A percentile compares a stretch with the other conserved stretches of the same genome.
These are phyloP conservation scores for Salvia splendens DNA, from an alignment of 257 asterid genomes.

Conservation along the genomic window DNA sequence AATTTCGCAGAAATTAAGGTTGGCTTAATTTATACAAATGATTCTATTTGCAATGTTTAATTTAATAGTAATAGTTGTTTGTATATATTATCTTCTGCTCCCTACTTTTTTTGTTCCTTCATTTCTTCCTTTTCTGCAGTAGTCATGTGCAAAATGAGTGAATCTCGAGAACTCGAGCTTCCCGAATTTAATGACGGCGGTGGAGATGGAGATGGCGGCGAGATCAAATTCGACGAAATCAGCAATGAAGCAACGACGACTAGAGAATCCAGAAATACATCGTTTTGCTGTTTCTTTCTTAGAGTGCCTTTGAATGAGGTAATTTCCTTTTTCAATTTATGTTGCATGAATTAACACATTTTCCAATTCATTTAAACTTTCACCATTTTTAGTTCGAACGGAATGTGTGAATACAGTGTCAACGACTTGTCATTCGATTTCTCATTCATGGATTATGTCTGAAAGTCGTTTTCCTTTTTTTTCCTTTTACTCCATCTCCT, in stretches of 20 bases:
- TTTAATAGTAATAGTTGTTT: background rate
- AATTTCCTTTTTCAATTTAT: background rate
- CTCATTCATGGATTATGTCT: background rate
- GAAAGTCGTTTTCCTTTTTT: background rate
- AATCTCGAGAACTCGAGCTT: constrained; percentile 49
- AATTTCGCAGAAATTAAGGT: constrained; percentile 38
- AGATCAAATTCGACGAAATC: constrained; percentile 21
- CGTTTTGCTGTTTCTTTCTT: constrained; percentile 31
- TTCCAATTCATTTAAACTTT: background rate
- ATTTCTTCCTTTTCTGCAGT: background rate
- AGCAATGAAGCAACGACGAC: constrained; percentile 18
- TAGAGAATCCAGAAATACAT: constrained; percentile 13
- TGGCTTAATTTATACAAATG: constrained; percentile 17
- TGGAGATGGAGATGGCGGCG: background rate
- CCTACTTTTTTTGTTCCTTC: background rate
- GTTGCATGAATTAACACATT: constrained; percentile 8
- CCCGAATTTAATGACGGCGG: constrained; percentile 21
- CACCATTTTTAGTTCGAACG: background rate
- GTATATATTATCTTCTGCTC: constrained; percentile 17
- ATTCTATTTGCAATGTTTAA: constrained; percentile 22
- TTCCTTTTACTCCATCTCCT: background rate
- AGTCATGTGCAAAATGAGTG: constrained; percentile 57
- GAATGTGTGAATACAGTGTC: too few relatives aligned
- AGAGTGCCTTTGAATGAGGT: constrained; percentile 47
- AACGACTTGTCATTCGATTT: background rate